Evolutionary conservation across 2,329 filamentous ascomycete species (phyloP), one percentile per base, ranked within the genome.

Genomic region (Dactylonectria macrodidyma): DNA sequence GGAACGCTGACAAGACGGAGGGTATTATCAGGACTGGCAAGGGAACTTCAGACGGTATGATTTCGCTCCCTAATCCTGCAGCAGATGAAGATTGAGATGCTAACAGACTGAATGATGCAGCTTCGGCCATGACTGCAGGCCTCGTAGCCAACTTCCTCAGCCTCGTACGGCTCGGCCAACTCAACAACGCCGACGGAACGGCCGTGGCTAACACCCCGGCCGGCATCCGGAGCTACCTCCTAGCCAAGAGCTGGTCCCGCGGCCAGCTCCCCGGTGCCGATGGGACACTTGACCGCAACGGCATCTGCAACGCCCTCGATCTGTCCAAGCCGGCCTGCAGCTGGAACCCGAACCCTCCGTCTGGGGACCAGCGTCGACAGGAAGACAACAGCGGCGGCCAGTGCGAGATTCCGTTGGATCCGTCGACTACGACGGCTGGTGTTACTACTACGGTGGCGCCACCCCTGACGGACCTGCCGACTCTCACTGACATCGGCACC

Each of bases 221-320:
- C 5, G 51, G 7, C 33, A 50, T 57, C 26, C 36, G 33, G 14
- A 14, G 50, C 8, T 63, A 63, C 33, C 48, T 63, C 3, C 5
- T 63, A 6, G 44, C 11, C 0, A 51, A 36, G 41, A 38, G n/a
- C 33, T 63, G 60, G 60, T 57, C 60, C 3, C 41, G 60, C 6
- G 60, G 60, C 9, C 12, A 26, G 14, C 16, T 60, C 14, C 19
- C 19, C n/a, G 38, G 19, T 3, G 16, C 16, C 2, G 41, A 50
- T 11, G n/a, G 11, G 3, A 1, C 9, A 16, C 3, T 16, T 16
- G 30, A 56, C 11, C 30, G 52, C 30, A 36, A 48, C 22, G 60
- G 52, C 26, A 63, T 63, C 16, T 63, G 44, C 19, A 63, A 57
- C 52, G 60, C 26, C 16, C 26, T 57, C 14, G 52, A 63, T 16